phyloP scores from a whole-genome alignment of 768 basidiomycete species.

The Cyathus striatus region DNA sequence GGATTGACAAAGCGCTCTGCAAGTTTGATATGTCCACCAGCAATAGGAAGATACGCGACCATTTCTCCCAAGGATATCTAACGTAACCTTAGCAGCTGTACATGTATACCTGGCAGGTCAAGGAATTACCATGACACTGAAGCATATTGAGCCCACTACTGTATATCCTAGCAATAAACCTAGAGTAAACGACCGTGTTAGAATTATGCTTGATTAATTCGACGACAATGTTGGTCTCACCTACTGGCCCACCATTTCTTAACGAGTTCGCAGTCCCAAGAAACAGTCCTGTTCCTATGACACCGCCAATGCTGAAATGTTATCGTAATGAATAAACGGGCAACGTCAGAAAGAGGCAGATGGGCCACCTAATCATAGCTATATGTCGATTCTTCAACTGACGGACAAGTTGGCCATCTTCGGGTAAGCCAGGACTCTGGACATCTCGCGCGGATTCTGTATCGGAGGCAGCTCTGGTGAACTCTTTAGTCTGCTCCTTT shows the following conservation, averaged over 20 bases:
- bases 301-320: conserved; percentile 50
- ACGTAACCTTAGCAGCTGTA: neutral
- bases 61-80: conserved; percentile 71
- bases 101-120: neutral
- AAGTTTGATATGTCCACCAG: conserved; percentile 76
- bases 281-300: conserved; percentile 63
- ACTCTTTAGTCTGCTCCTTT: no score
- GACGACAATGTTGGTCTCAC: conserved; percentile 19
- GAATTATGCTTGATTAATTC: neutral
- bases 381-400: conserved; percentile 76
- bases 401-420: conserved; percentile 36
- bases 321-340: conserved; percentile 2
- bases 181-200: conserved; percentile 12
- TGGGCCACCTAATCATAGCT: conserved; percentile 67
- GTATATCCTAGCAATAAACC: conserved; percentile 70
- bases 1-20: conserved; percentile 81
- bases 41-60: conserved; percentile 73
- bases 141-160: conserved; percentile 62
- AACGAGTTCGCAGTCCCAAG: conserved; percentile 53
- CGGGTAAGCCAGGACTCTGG: conserved; percentile 6
- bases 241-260: conserved; percentile 62
- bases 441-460: conserved; percentile 12
- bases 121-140: conserved; percentile 58
- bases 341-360: neutral
- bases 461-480: conserved; percentile 10